A percentile compares a stretch with the other conserved stretches of the same genome.
These are phyloP conservation scores for Penicillium paradoxum DNA, from an alignment of 495 filamentous ascomycete genomes.

Conservation along the genomic window DNA sequence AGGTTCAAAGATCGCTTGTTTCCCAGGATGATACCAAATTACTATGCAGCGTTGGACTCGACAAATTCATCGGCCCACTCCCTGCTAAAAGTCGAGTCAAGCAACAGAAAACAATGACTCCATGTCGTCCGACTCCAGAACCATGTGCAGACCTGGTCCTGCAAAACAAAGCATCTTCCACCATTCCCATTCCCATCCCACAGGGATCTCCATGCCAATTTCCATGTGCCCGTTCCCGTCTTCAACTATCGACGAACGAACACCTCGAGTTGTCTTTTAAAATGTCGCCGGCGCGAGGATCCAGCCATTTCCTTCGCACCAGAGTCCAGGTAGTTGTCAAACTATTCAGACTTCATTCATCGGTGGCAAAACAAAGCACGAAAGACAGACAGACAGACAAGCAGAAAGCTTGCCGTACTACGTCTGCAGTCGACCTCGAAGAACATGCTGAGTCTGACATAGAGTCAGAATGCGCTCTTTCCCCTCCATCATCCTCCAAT, in stretches of 20 bases:
- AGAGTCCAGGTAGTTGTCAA: slow-evolving; percentile 14
- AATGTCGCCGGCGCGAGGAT: not conserved
- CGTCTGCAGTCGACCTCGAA: not conserved
- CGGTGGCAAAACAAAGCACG: not conserved
- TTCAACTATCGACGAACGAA: not conserved
- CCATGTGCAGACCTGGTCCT: not conserved
- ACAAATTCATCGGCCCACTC: no score
- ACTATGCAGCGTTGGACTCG: not conserved
- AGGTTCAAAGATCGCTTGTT: not conserved
- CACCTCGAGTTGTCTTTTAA: slow-evolving; percentile 5
- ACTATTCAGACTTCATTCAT: slow-evolving; percentile 11
- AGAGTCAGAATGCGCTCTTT: not conserved
- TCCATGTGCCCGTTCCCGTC: not conserved
- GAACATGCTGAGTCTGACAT: not conserved
- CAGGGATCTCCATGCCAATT: not conserved
- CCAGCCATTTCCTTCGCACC: slow-evolving; percentile 7
- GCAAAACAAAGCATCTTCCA: not conserved
- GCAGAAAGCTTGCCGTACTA: not conserved
- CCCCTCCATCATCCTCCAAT: not conserved
- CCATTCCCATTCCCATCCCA: not conserved
- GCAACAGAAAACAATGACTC: not conserved
- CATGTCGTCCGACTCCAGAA: not conserved
- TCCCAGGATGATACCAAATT: not conserved
- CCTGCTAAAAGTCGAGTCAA: not conserved
- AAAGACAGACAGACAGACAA: not conserved